phyloP scores from a whole-genome alignment of 441 rosid species.

The Erysimum cheiri region DNA sequence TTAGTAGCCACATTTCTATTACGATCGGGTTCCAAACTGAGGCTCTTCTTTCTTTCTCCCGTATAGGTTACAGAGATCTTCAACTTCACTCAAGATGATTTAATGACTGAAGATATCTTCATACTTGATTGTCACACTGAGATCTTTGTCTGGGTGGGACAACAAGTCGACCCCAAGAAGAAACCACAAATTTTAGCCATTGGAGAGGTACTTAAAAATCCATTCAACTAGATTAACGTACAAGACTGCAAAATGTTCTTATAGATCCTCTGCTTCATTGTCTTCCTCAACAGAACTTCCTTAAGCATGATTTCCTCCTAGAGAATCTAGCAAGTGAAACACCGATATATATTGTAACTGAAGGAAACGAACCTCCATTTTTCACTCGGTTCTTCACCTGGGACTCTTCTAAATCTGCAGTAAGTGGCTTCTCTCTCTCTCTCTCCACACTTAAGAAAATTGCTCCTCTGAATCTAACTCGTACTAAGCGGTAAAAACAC shows the following conservation, averaged over 20 bases:
- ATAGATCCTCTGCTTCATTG: constrained; percentile 26
- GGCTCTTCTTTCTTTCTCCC: constrained; percentile 16
- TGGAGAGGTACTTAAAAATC: constrained; percentile 69
- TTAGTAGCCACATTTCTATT: constrained; percentile 16
- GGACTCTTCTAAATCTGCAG: constrained; percentile 81
- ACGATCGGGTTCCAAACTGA: constrained; percentile 18
- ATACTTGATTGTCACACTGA: constrained; percentile 87
- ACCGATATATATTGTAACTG: constrained; percentile 77
- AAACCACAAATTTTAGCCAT: constrained; percentile 66
- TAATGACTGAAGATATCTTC: constrained; percentile 96
- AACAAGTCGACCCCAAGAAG: constrained; percentile 76
- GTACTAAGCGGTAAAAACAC: constrained; percentile 29
- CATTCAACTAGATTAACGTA: constrained; percentile 22
- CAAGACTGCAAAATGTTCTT: constrained; percentile 11
- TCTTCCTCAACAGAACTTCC: constrained; percentile 68
- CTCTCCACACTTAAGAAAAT: constrained; percentile 23
- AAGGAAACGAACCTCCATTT: constrained; percentile 94
- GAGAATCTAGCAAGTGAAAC: constrained; percentile 75
- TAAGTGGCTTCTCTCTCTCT: constrained; percentile 47
- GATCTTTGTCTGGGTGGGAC: constrained; percentile 96
- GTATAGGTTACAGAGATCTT: constrained; percentile 83
- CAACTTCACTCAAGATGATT: constrained; percentile 88
- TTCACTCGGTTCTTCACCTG: constrained; percentile 93
- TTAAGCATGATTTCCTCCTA: constrained; percentile 76
- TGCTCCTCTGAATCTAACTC: constrained; percentile 11